Evolutionary conservation across 176 grass and related monocot genomes (phyloP).

Genomic region (Oryza glaberrima): DNA sequence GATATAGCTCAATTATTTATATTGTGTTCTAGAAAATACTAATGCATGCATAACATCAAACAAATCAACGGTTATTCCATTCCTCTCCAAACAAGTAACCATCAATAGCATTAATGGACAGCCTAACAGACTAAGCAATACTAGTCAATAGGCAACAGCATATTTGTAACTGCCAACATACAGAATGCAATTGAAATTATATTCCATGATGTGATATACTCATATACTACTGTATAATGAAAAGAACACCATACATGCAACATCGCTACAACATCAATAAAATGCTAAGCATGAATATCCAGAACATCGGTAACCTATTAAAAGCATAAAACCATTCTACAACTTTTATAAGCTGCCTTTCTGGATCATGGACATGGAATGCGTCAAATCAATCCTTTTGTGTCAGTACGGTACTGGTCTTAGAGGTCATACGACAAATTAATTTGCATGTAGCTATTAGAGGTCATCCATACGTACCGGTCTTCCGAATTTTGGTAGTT

Average conservation of each 20-base stretch:
- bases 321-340: not conserved
- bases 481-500: conserved; percentile 88
- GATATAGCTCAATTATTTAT: not conserved
- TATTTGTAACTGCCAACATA: conserved; percentile 10
- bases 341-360: not conserved
- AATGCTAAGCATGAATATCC: not conserved
- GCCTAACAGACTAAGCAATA: conserved; percentile 16
- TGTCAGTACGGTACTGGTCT: not conserved
- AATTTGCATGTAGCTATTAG: conserved; percentile 6
- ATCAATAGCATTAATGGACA: conserved; percentile 23
- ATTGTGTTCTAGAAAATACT: conserved; percentile 17
- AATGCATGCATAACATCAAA: conserved; percentile 14
- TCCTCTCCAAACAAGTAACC: conserved; percentile 15
- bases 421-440: not conserved
- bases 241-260: not conserved
- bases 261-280: not conserved
- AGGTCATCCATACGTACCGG: conserved; percentile 57
- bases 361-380: conserved; percentile 18
- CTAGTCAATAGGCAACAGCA: not conserved
- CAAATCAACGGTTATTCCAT: not conserved
- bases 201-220: conserved; percentile 3
- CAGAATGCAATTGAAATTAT: conserved; percentile 5
- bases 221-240: not conserved
- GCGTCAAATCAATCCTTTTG: not conserved
- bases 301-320: not conserved